A percentile compares a stretch with the other conserved stretches of the same genome.
phyloP scores from a whole-genome alignment of 2,329 filamentous ascomycete species.

The Hortaea werneckii region DNA sequence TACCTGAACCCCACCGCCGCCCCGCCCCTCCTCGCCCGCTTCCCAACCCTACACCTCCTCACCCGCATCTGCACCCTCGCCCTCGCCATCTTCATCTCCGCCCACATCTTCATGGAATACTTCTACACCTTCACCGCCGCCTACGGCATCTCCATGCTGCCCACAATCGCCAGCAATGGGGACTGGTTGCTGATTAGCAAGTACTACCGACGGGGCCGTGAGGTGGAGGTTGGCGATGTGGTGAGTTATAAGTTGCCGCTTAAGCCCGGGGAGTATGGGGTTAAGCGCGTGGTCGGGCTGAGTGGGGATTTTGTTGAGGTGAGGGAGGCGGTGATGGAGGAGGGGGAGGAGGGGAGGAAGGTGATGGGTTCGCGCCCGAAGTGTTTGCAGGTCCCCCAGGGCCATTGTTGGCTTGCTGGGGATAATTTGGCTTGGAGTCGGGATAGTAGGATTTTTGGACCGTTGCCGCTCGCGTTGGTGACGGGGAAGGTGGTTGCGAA shows the following conservation, averaged over 20 bases:
- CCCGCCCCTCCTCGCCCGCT: not conserved
- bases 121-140: conserved; percentile 50
- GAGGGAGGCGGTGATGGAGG: conserved; percentile 44
- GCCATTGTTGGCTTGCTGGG: conserved; percentile 84
- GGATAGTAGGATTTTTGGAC: conserved; percentile 80
- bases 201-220: conserved; percentile 57
- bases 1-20: conserved; percentile 1
- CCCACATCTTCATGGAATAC: conserved; percentile 39
- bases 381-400: conserved; percentile 64
- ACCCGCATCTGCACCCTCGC: not conserved
- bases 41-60: not conserved
- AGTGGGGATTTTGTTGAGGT: conserved; percentile 60
- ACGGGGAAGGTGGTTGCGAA: conserved; percentile 57
- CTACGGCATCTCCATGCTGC: conserved; percentile 77
- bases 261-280: conserved; percentile 40
- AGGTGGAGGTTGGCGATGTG: conserved; percentile 67
- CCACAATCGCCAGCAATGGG: conserved; percentile 60
- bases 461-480: conserved; percentile 74
- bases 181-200: conserved; percentile 62
- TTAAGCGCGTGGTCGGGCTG: conserved; percentile 62
- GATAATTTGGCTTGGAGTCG: conserved; percentile 78
- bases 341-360: conserved; percentile 56
- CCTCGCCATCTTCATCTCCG: not conserved
- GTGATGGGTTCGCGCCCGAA: conserved; percentile 30
- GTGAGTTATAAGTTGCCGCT: conserved; percentile 69